Evolutionary conservation across 148 eudicot species (phyloP), one percentile per base, ranked within the genome.

Genomic region (Rhododendron ovatum): DNA sequence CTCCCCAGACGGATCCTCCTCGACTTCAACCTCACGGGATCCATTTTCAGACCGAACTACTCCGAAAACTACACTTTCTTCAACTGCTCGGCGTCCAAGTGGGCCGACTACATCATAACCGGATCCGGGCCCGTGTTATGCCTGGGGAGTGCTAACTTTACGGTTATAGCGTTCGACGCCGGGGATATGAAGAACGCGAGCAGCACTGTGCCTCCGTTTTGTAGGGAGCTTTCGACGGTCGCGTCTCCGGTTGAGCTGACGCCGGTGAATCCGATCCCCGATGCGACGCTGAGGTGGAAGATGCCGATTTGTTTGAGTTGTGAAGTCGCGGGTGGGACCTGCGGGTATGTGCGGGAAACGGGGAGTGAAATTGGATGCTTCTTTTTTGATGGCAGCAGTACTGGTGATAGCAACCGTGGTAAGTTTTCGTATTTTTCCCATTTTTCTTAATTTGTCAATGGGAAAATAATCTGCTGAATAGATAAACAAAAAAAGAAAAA

Each of bases 281-380:
- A 83, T 61, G 17, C 94, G 65, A 85, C 84, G 91, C 74, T 94
- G 82, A 47, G 69, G 13, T 96, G 96, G 98, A 81, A 10, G 18
- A 55, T 65, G 11, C 95, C 95, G 33, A 55, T 13, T 7, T 94
- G 98, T 75, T 0, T 22, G 65, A 0, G 0, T 7, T 59, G 65
- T 22, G 10, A 59, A 7, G 65, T 26, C 9, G 65, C n/a, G n/a
- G 65, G 65, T 6, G 65, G 65, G 26, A 0, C 3, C 65, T 96
- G 96, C 83, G 94, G 94, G 78, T 92, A 92, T 33, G 84, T 45
- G 9, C 45, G 18, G 20, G 90, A 84, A 80, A 76, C 87, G 1
- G 90, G 85, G 4, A 79, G 61, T 59, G 26, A 59, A 6, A 7
- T 59, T 84, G 89, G 75, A 1, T 93, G 96, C 89, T 89, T 84